These are phyloP conservation scores for Lasiodiplodia gonubiensis DNA, from an alignment of 2,329 filamentous ascomycete species.

Conservation along the genomic window DNA sequence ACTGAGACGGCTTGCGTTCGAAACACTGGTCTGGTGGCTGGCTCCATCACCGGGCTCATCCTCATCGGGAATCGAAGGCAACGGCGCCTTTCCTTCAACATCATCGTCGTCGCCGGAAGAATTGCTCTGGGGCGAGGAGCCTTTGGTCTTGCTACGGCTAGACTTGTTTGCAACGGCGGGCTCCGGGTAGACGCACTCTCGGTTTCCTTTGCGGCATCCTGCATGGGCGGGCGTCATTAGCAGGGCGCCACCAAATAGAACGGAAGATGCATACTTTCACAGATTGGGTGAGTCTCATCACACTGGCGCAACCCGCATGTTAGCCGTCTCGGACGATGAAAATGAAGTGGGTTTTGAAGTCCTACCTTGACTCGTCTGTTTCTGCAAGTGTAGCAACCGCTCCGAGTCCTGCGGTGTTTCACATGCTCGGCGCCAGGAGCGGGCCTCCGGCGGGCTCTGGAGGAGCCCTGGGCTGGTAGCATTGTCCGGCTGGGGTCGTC, in stretches of 20 bases:
- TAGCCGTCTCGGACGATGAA: conserved; percentile 22
- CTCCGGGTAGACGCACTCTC: conserved; percentile 90
- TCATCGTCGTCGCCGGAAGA: conserved; percentile 61
- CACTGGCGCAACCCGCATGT: conserved; percentile 62
- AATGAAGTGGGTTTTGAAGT: conserved; percentile 5
- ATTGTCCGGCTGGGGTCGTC: conserved; percentile 39
- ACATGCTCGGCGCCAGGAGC: conserved; percentile 66
- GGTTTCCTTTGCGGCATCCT: conserved; percentile 89
- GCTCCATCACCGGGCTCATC: conserved; percentile 51
- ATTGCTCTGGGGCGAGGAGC: conserved; percentile 53
- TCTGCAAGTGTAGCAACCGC: conserved; percentile 92
- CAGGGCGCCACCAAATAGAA: conserved; percentile 19
- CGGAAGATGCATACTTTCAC: conserved; percentile 65
- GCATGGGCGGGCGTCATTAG: conserved; percentile 33
- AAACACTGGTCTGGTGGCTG: conserved; percentile 23
- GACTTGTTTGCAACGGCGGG: conserved; percentile 59
- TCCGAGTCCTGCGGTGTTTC: conserved; percentile 91
- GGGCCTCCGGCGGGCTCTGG: conserved; percentile 39
- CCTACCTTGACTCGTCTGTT: conserved; percentile 79
- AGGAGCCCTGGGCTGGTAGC: conserved; percentile 34
- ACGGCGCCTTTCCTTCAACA: conserved; percentile 48
- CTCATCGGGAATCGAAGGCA: conserved; percentile 53
- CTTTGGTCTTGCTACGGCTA: conserved; percentile 54
- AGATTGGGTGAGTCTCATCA: conserved; percentile 85
- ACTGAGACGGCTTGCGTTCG: conserved; percentile 34